These are phyloP conservation scores for Phytophthora sp. DNA, from an alignment of 352 stramenopile genomes.

Conservation along the genomic window DNA sequence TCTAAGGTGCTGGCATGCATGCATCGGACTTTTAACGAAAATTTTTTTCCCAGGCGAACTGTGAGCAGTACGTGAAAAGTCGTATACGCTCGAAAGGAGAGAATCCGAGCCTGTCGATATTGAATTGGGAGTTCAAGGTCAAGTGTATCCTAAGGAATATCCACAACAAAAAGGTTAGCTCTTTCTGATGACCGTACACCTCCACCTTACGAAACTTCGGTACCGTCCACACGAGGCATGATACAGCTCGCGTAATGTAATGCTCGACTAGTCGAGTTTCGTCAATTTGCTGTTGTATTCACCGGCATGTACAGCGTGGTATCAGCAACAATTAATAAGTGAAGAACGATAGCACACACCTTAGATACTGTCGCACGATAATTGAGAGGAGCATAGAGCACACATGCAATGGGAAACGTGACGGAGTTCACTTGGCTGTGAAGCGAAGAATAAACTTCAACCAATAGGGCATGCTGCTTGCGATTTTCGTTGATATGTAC, in stretches of 20 bases:
- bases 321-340: no score
- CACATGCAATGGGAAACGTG: no score
- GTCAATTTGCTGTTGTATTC: no score
- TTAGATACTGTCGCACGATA: no score
- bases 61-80: constrained; percentile 36
- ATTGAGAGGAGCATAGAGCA: no score
- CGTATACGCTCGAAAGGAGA: constrained; percentile 43
- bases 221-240: no score
- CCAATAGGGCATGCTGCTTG: constrained; percentile 14
- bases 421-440: background rate
- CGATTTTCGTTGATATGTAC: constrained; percentile 31
- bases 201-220: no score
- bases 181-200: no score
- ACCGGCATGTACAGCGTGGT: no score
- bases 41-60: constrained; percentile 31
- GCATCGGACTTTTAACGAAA: constrained; percentile 31
- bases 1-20: constrained; percentile 19
- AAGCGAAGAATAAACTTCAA: constrained; percentile 30
- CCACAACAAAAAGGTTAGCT: background rate
- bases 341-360: no score
- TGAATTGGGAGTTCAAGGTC: constrained; percentile 39
- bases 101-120: constrained; percentile 35
- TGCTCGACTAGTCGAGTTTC: no score
- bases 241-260: no score
- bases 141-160: background rate